These are phyloP conservation scores for Solanum clarkiae DNA, from an alignment of 257 asterid species.

Conservation along the genomic window DNA sequence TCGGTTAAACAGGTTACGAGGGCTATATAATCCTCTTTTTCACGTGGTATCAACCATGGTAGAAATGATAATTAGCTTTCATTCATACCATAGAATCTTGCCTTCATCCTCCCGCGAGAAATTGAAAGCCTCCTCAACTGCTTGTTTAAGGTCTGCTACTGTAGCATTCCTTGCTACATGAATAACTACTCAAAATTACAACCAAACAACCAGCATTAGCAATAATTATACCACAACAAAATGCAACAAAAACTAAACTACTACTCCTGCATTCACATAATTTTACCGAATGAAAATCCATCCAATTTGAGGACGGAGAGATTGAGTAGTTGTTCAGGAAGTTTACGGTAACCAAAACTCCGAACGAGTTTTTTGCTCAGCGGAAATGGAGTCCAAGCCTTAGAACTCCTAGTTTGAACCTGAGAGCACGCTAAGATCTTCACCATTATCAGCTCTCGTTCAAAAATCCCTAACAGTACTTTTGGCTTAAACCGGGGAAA, in stretches of 20 bases:
- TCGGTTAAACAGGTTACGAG: neutral
- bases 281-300: slow-evolving; percentile 43
- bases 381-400: slow-evolving; percentile 15
- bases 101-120: slow-evolving; percentile 16
- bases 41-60: neutral
- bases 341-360: slow-evolving; percentile 26
- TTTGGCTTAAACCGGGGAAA: neutral
- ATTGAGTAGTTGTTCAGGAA: slow-evolving; percentile 30
- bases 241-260: neutral
- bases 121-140: slow-evolving; percentile 36
- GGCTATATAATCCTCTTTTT: neutral
- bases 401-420: slow-evolving; percentile 2
- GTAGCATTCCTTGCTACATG: slow-evolving; percentile 46
- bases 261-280: neutral
- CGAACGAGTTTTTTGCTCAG: neutral
- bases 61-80: neutral
- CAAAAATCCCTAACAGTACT: neutral
- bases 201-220: neutral
- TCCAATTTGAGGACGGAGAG: slow-evolving; percentile 52
- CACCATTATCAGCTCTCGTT: slow-evolving; percentile 6
- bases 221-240: neutral
- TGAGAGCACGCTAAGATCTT: slow-evolving; percentile 12
- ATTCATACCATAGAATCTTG: slow-evolving; percentile 29
- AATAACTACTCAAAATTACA: slow-evolving; percentile 16
- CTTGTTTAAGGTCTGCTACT: slow-evolving; percentile 26